Percentiles rank a stretch among this genome's conserved stretches.
These are phyloP conservation scores for Sporothrix globosa DNA, from an alignment of 2,329 filamentous ascomycete species.

Conservation along the genomic window DNA sequence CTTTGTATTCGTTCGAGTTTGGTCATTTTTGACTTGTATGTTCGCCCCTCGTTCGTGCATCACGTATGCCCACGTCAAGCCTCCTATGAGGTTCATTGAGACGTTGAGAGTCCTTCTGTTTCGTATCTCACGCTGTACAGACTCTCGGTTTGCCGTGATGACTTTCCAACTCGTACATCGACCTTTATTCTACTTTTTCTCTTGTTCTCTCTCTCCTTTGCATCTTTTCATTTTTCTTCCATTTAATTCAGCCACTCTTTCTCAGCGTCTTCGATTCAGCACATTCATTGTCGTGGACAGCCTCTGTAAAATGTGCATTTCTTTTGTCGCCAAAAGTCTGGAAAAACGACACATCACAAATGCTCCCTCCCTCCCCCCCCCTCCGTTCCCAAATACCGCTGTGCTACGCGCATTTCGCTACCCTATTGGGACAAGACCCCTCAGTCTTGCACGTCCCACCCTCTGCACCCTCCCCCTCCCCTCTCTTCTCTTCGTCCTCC, in stretches of 20 bases:
- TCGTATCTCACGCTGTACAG: neutral
- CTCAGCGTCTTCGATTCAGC: neutral
- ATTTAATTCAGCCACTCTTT: neutral
- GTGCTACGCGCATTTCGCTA: constrained; percentile 6
- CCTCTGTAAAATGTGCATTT: neutral
- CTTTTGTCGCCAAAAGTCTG: neutral
- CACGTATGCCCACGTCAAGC: no score
- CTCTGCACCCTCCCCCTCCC: neutral
- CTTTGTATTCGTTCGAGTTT: neutral
- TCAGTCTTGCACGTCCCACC: neutral
- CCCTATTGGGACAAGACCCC: neutral
- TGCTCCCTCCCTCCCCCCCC: no score
- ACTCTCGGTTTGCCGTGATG: neutral
- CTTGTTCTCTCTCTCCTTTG: neutral
- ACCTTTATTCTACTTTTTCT: no score
- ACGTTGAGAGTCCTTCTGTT: neutral
- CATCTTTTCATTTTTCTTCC: neutral
- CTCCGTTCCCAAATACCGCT: neutral
- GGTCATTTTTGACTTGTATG: neutral
- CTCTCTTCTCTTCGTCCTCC: neutral
- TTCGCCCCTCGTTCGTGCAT: no score
- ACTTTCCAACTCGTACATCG: neutral
- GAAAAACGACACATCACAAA: no score
- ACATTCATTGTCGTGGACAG: neutral
- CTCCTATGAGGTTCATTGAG: no score